Conservation (phyloP, 306 rosid genomes). For the Glycine latifolia region DNA sequence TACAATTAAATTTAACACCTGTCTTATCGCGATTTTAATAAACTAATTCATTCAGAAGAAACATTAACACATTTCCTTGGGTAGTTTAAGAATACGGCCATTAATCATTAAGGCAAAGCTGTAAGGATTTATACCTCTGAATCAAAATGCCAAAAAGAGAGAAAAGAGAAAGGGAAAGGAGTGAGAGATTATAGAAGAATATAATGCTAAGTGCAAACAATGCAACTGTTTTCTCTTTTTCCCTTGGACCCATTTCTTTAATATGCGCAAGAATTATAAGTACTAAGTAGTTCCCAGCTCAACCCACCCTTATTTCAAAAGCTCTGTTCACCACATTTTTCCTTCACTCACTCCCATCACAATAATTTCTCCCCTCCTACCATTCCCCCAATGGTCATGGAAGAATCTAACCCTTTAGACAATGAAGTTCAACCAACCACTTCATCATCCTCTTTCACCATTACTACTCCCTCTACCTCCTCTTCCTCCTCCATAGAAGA, state of each 20-base stretch:
- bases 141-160: constrained; percentile 29
- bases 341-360: background rate
- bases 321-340: constrained; percentile 41
- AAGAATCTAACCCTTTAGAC: constrained; percentile 43
- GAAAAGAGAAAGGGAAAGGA: background rate
- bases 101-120: background rate
- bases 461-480: constrained; percentile 7
- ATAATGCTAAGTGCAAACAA: background rate
- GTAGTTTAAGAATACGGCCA: constrained; percentile 20
- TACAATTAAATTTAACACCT: background rate
- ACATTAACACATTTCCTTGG: background rate
- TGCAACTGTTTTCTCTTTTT: constrained; percentile 41
- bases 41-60: background rate
- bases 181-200: background rate
- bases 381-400: constrained; percentile 49
- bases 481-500: constrained; percentile 40
- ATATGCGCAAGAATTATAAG: constrained; percentile 41
- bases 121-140: background rate
- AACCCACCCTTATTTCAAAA: constrained; percentile 46
- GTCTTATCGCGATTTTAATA: background rate
- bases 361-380: background rate
- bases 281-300: constrained; percentile 47
- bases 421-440: constrained; percentile 51
- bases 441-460: constrained; percentile 8
- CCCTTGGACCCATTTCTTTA: constrained; percentile 51